phyloP scores from a whole-genome alignment of 768 basidiomycete species.

The Strobilomyces confusus region DNA sequence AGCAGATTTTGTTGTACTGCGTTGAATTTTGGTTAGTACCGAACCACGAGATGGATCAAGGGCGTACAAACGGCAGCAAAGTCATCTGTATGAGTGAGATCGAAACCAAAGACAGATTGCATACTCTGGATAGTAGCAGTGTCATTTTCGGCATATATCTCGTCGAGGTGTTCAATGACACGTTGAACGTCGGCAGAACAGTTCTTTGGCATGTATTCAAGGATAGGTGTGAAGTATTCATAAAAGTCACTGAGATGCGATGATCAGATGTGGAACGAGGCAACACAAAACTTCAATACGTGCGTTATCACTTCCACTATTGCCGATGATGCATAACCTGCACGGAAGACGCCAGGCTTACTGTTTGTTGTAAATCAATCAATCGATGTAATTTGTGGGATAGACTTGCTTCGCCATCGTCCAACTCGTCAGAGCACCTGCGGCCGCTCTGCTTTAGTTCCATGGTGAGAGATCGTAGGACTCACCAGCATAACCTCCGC shows the following conservation, averaged over 20 bases:
- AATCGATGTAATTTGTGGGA: background rate
- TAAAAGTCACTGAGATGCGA: conserved; percentile 15
- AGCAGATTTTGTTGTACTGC: too few species aligned
- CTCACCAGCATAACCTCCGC: conserved; percentile 41
- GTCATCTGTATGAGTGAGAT: conserved; percentile 60
- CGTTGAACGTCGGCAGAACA: conserved; percentile 70
- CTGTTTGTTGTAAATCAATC: conserved; percentile 22
- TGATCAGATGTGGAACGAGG: background rate
- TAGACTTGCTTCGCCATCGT: conserved; percentile 55
- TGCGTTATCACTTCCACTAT: conserved; percentile 45
- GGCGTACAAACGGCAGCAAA: conserved; percentile 35
- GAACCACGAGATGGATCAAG: too few species aligned
- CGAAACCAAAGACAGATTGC: conserved; percentile 57
- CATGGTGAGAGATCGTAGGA: background rate
- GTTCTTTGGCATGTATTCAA: conserved; percentile 63
- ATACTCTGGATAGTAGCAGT: conserved; percentile 30
- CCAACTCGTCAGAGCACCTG: conserved; percentile 43
- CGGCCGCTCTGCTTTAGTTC: background rate
- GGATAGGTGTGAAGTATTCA: conserved; percentile 68
- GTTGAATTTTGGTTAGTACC: too few species aligned
- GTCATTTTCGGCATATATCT: too few species aligned
- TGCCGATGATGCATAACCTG: conserved; percentile 45
- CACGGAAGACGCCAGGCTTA: conserved; percentile 38
- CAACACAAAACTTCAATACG: conserved; percentile 11
- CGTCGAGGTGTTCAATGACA: conserved; percentile 36